Base-by-base conservation (phyloP, 2,329 filamentous ascomycete species). In the Amphichorda felina region DNA sequence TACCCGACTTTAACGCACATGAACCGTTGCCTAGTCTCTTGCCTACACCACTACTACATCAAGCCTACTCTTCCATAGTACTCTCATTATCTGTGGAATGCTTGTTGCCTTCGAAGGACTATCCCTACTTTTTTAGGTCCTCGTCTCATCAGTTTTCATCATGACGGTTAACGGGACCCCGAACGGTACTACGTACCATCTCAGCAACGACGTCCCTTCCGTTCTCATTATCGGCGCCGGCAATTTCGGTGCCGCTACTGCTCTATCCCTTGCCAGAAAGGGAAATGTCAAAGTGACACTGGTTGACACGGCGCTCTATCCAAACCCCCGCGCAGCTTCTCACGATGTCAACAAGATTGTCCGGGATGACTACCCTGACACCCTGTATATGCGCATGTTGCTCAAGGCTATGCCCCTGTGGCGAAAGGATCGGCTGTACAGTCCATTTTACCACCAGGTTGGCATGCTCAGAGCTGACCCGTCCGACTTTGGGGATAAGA, bases 391-490 rank as follows among this genome's bases (percentile, higher is more conserved):
- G 51, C 49, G 48, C 31, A 55, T 62, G 53, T 50, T 61, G 34
- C 49, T 48, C 30, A 53, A 54, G 40, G 60, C 59, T 41, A 62
- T 63, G 59, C 50, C 53, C 14, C 43, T 48, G 34, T 63, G 60
- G 60, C 48, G 56, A 25, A 33, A 43, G 14, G 60, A 70, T 33
- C 61, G 64, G 2, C 57, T 75, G n/a, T 72, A 71, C 54, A 61
- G 60, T 33, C 36, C 47, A 4, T 66, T 58, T 41, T 79, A 75
- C 47, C 70, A 77, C 45, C 63, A 70, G 43, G 70, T 70, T 0
- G 73, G 75, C 8, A 73, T 74, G 70, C 49, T 61, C 5, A 50
- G 59, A 24, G 59, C 51, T 8, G 59, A 63, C 37, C 40, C 50
- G 2, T 53, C 51, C 19, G 58, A 65, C 31, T 60, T 72, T 38